Evolutionary conservation across 2,329 filamentous ascomycete species (phyloP).

Genomic region (Juglanconis oblonga): DNA sequence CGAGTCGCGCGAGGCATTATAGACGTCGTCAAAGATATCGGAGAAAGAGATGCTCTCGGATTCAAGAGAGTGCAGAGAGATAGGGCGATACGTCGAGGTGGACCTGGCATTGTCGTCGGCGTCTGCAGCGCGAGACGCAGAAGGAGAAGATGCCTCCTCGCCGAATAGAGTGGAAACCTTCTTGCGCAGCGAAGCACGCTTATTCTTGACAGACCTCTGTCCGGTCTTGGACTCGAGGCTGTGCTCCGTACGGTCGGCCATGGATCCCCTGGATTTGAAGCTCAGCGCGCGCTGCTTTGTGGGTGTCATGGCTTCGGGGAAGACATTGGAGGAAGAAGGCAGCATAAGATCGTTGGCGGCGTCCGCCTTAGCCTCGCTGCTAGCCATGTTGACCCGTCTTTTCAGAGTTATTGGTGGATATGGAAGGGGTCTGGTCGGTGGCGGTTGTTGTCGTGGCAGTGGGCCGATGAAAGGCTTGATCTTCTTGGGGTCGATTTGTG

Average conservation of each 20-base stretch:
- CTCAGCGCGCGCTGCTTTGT: neutral
- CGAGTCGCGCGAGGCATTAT: conserved; percentile 4
- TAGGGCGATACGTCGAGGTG: conserved; percentile 4
- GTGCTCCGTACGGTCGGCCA: neutral
- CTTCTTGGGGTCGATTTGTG: neutral
- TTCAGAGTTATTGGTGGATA: neutral
- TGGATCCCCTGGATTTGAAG: neutral
- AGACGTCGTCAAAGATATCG: conserved; percentile 15
- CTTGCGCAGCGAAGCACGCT: conserved; percentile 3
- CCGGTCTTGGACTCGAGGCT: neutral
- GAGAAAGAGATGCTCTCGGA: conserved; percentile 9
- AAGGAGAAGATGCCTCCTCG: neutral
- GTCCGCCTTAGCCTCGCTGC: neutral
- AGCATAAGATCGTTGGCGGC: neutral
- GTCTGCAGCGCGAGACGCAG: neutral
- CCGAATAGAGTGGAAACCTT: conserved; percentile 16
- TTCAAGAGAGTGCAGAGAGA: conserved; percentile 13
- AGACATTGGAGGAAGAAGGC: no score
- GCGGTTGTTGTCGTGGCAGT: conserved; percentile 3
- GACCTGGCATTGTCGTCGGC: neutral
- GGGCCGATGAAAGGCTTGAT: conserved; percentile 9
- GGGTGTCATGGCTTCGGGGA: neutral
- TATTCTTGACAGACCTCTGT: neutral
- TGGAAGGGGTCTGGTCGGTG: conserved; percentile 4
- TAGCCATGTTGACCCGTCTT: neutral